Evolutionary conservation across 257 asterid species (phyloP).

Genomic region (Misopates orontium): DNA sequence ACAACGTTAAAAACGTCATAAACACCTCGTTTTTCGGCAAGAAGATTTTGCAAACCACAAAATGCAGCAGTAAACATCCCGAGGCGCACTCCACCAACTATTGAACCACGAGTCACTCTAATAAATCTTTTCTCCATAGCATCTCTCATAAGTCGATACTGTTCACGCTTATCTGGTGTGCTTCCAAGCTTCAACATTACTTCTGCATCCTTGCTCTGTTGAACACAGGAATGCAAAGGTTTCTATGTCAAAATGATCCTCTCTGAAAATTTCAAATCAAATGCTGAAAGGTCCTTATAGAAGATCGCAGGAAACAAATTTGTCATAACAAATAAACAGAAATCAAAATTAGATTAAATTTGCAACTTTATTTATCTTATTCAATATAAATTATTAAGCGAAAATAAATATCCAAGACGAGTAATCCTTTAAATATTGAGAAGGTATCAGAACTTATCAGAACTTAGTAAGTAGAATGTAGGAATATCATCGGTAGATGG

Average conservation of each 20-base stretch:
- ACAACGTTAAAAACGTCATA: slow-evolving; percentile 85
- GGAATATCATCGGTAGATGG: background rate
- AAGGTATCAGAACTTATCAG: background rate
- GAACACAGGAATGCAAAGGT: slow-evolving; percentile 26
- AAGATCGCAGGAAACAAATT: background rate
- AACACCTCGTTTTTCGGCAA: slow-evolving; percentile 87
- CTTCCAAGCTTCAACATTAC: slow-evolving; percentile 97
- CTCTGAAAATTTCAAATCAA: slow-evolving; percentile 11
- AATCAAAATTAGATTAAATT: background rate
- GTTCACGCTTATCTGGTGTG: slow-evolving; percentile 94
- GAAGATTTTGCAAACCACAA: slow-evolving; percentile 76
- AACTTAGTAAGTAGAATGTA: background rate
- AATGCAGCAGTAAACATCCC: slow-evolving; percentile 94
- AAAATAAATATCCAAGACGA: background rate
- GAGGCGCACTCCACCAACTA: slow-evolving; percentile 93
- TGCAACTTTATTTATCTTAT: background rate
- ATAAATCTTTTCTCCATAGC: slow-evolving; percentile 97
- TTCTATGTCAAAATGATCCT: slow-evolving; percentile 24
- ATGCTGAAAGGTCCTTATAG: background rate
- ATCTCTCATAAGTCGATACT: slow-evolving; percentile 91
- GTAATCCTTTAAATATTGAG: background rate
- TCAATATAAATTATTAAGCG: background rate
- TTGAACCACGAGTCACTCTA: slow-evolving; percentile 89
- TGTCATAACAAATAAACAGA: background rate
- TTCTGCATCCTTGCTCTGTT: slow-evolving; percentile 96